These are phyloP conservation scores for Penicillium turbatum DNA, from an alignment of 495 filamentous ascomycete species.

Conservation along the genomic window DNA sequence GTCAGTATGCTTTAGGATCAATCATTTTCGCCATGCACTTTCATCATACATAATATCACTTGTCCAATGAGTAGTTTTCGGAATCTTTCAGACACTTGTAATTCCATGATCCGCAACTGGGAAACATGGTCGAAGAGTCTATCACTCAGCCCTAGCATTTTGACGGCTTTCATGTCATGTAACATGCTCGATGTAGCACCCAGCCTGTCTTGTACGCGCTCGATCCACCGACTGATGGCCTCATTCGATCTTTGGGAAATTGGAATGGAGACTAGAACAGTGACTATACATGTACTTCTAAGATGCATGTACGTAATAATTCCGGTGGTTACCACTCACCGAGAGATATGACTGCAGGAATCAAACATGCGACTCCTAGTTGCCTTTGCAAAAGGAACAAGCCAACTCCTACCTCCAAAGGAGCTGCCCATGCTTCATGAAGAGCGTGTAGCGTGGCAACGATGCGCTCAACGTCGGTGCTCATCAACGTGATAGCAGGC, in stretches of 20 bases:
- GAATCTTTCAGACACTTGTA: conserved; percentile 18
- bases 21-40: not conserved
- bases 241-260: conserved; percentile 9
- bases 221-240: conserved; percentile 33
- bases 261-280: conserved; percentile 14
- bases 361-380: conserved; percentile 40
- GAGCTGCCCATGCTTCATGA: conserved; percentile 50
- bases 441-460: conserved; percentile 27
- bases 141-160: conserved; percentile 36
- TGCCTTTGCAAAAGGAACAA: conserved; percentile 48
- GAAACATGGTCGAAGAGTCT: conserved; percentile 14
- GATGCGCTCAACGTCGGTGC: conserved; percentile 49
- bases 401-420: conserved; percentile 50
- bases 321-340: conserved; percentile 14
- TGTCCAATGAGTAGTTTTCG: conserved; percentile 12
- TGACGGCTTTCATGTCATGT: conserved; percentile 39
- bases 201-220: conserved; percentile 33
- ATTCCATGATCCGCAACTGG: conserved; percentile 8
- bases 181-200: conserved; percentile 33
- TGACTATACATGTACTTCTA: conserved; percentile 4
- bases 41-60: conserved; percentile 16
- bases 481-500: conserved; percentile 51
- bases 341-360: conserved; percentile 45
- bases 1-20: not conserved
- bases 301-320: not conserved